phyloP scores from a whole-genome alignment of 345 rosid species.

The Pugionium dolabratum region DNA sequence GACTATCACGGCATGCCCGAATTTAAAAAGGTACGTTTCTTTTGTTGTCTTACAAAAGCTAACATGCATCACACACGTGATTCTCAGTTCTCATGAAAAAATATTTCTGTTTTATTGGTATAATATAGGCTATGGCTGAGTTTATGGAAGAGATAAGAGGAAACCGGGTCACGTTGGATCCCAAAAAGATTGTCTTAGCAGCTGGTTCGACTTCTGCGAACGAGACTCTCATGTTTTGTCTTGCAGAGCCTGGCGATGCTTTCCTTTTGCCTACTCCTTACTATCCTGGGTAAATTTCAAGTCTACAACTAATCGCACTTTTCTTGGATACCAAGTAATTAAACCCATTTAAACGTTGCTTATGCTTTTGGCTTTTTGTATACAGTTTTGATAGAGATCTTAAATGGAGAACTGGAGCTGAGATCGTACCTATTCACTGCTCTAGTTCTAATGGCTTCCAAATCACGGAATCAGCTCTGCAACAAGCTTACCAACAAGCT shows the following conservation, averaged over 20 bases:
- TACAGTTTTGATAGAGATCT: conserved; percentile 78
- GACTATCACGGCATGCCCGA: conserved; percentile 76
- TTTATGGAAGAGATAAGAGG: conserved; percentile 88
- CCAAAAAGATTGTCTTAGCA: conserved; percentile 59
- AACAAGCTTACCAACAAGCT: conserved; percentile 66
- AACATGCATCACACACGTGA: background rate
- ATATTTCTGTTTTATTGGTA: background rate
- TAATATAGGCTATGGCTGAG: conserved; percentile 62
- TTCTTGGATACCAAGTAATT: conserved; percentile 30
- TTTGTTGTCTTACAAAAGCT: background rate
- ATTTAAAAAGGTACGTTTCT: conserved; percentile 58
- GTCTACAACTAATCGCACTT: conserved; percentile 24
- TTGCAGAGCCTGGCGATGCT: conserved; percentile 76
- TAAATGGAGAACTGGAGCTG: conserved; percentile 67
- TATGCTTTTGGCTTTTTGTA: conserved; percentile 29
- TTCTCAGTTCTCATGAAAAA: conserved; percentile 13
- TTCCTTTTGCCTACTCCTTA: conserved; percentile 82
- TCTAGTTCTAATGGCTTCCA: conserved; percentile 61
- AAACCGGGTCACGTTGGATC: conserved; percentile 63
- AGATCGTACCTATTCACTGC: conserved; percentile 61
- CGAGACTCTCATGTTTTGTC: conserved; percentile 76
- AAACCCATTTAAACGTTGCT: background rate
- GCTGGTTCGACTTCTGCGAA: conserved; percentile 90
- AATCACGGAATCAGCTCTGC: conserved; percentile 59
- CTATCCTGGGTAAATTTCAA: conserved; percentile 66